These are phyloP conservation scores for Sarocladium oryzae DNA, from an alignment of 2,329 filamentous ascomycete genomes.

Conservation along the genomic window DNA sequence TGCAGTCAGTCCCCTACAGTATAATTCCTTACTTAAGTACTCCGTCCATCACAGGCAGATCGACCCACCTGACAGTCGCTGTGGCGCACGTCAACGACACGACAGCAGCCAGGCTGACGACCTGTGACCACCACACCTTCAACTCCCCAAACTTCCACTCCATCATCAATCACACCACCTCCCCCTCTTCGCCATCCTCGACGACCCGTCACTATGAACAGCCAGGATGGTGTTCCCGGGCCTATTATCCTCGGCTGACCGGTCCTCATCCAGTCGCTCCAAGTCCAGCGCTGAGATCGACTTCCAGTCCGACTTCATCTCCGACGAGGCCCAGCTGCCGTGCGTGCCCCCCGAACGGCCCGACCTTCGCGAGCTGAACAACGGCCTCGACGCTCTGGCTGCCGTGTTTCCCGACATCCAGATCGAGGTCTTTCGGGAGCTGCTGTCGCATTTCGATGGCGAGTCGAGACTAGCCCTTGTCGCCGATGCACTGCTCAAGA, in stretches of 20 bases:
- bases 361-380: slow-evolving; percentile 64
- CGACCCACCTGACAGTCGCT: too few species aligned
- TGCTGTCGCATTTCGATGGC: slow-evolving; percentile 67
- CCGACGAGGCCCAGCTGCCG: slow-evolving; percentile 48
- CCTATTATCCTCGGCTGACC: slow-evolving; percentile 38
- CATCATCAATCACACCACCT: background rate
- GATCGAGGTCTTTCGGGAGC: slow-evolving; percentile 75
- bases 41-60: too few species aligned
- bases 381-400: slow-evolving; percentile 59
- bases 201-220: slow-evolving; percentile 25
- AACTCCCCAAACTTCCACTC: too few species aligned
- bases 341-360: slow-evolving; percentile 44
- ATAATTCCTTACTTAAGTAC: too few species aligned
- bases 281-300: slow-evolving; percentile 23
- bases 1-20: too few species aligned
- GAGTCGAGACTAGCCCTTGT: slow-evolving; percentile 73
- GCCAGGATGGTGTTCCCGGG: slow-evolving; percentile 43
- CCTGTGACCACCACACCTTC: too few species aligned
- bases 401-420: slow-evolving; percentile 76
- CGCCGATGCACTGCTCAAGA: slow-evolving; percentile 70
- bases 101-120: background rate
- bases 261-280: slow-evolving; percentile 25
- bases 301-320: slow-evolving; percentile 40
- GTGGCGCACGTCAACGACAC: background rate
- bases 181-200: background rate